phyloP scores from a whole-genome alignment of 306 rosid species.

The Trichosanthes truncata region DNA sequence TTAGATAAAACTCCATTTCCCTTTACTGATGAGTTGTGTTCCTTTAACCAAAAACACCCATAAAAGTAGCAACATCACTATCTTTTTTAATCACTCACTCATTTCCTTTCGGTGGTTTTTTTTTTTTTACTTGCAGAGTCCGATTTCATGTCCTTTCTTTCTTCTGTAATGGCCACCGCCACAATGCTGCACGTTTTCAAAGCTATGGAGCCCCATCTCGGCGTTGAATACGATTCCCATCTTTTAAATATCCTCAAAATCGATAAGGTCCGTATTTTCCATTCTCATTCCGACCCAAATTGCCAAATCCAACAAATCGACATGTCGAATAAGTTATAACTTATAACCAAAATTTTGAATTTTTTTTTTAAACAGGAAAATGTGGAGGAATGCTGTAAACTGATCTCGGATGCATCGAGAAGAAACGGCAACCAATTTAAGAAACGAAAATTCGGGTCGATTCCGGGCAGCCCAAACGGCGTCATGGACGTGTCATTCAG shows the following conservation, averaged over 20 bases:
- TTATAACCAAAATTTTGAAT: neutral
- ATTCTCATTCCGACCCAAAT: neutral
- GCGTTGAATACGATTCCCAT: slow-evolving; percentile 41
- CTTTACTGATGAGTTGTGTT: neutral
- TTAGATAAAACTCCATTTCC: neutral
- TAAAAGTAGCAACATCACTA: neutral
- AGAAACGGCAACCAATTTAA: slow-evolving; percentile 19
- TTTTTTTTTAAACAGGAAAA: slow-evolving; percentile 32
- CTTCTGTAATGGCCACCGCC: slow-evolving; percentile 73
- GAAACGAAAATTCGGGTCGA: slow-evolving; percentile 54
- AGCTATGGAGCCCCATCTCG: slow-evolving; percentile 48
- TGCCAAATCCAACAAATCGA: neutral
- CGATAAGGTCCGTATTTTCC: slow-evolving; percentile 40
- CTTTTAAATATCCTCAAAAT: slow-evolving; percentile 50
- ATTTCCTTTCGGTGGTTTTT: neutral
- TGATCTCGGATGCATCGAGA: slow-evolving; percentile 27
- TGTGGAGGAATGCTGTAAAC: slow-evolving; percentile 56
- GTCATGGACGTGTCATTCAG: slow-evolving; percentile 71
- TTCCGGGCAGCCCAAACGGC: slow-evolving; percentile 75
- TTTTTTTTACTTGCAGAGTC: slow-evolving; percentile 34
- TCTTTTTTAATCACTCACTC: neutral
- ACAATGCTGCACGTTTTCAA: slow-evolving; percentile 66
- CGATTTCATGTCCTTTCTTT: slow-evolving; percentile 48
- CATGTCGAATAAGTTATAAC: neutral
- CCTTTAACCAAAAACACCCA: neutral